Conservation (phyloP, 208 protist species). For the Vickermania spadyakhi region DNA sequence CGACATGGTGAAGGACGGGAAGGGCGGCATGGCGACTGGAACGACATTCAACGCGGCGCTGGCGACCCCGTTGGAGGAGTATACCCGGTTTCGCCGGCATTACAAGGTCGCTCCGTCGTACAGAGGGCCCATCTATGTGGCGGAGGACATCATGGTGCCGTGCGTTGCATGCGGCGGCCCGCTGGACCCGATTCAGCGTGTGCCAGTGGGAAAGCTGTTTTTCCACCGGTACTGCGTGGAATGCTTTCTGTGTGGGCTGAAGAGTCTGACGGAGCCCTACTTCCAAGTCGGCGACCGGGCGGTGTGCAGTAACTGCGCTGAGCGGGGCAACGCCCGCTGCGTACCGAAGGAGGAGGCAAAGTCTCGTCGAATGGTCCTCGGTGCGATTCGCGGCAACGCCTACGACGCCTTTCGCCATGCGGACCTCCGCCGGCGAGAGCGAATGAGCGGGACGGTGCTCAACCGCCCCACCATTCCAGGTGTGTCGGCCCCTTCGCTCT, state of each 20-base stretch:
- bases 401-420: background rate
- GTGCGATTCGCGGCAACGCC: background rate
- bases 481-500: conserved; percentile 40
- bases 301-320: conserved; percentile 23
- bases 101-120: conserved; percentile 37
- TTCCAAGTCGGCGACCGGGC: conserved; percentile 27
- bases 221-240: conserved; percentile 62
- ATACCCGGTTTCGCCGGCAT: conserved; percentile 32
- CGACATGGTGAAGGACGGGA: background rate
- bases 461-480: conserved; percentile 31
- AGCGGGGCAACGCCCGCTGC: conserved; percentile 13
- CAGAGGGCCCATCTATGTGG: conserved; percentile 55
- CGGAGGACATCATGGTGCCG: conserved; percentile 56
- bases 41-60: conserved; percentile 28
- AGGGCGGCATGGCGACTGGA: conserved; percentile 11
- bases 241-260: conserved; percentile 49
- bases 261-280: conserved; percentile 34
- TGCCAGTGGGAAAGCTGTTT: conserved; percentile 63
- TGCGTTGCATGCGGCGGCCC: conserved; percentile 52
- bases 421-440: background rate
- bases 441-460: background rate
- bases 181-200: conserved; percentile 65
- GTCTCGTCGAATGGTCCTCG: background rate
- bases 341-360: conserved; percentile 4
- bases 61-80: conserved; percentile 43